Evolutionary conservation across 1,284 basidiomycete genomes (phyloP), one percentile per base, ranked within the genome.

Genomic region (Boletus mariae): DNA sequence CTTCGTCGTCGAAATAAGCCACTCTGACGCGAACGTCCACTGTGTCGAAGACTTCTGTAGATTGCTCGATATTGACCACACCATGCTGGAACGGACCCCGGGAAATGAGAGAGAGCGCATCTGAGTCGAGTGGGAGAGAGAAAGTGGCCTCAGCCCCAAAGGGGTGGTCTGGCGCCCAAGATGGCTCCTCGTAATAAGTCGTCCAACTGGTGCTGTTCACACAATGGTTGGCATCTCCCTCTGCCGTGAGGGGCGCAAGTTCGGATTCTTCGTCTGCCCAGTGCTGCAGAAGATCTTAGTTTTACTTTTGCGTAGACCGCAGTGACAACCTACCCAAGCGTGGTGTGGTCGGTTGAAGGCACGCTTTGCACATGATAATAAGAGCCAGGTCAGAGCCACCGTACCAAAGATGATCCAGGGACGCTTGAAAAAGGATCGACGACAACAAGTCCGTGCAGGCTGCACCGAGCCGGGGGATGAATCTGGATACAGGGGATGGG

Each of bases 61-160:
- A 67, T 41, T 66, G 62, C 9, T 62, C 51, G 29, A 79, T 62
- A 25, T 65, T 61, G 45, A 74, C 57, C 3, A 47, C 13, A 26
- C 77, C 76, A 0, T 60, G 43, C 20, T 70, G 65, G 41, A 57
- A 52, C 0, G 42, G 47, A 7, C 77, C 77, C 15, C 67, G 66
- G 31, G 77, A 65, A 13, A 74, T 20, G 31, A 78, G 60, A 47
- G 69, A 72, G 38, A 78, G 58, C 1, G 56, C 53, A 7, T 74
- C 65, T 1, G 73, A 68, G 23, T 70, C 62, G 26, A 72, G 48
- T 4, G 75, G 74, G 8, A 78, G 67, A 25, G 71, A 62, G 55
- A 79, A 73, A 1, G 45, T 23, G 7, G 57, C 51, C 52, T 70
- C 67, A 8, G 65, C 67, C 3, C 68, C 69, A 29, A 57, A 48